Evolutionary conservation across 257 asterid genomes (phyloP).

Genomic region (Orobanche coerulescens): DNA sequence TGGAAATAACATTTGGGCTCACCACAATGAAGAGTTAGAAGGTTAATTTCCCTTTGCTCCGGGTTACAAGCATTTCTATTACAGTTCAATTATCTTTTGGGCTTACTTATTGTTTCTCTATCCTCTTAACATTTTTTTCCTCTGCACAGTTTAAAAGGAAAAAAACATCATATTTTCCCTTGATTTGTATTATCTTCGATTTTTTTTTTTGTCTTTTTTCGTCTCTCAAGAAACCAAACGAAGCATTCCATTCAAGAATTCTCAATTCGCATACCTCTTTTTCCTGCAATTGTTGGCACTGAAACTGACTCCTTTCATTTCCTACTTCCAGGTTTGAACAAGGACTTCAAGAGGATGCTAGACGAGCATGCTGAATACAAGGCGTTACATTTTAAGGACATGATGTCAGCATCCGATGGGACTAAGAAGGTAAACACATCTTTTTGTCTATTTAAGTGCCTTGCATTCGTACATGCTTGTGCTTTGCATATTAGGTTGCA

Average conservation of each 20-base stretch:
- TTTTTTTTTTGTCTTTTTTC: background rate
- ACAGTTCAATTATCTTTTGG: background rate
- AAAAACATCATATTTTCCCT: background rate
- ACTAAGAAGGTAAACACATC: constrained; percentile 74
- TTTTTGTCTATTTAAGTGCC: constrained; percentile 12
- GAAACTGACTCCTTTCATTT: constrained; percentile 11
- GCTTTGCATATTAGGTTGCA: constrained; percentile 8
- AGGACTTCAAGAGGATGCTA: constrained; percentile 76
- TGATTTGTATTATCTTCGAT: background rate
- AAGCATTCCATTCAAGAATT: background rate
- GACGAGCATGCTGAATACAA: constrained; percentile 58
- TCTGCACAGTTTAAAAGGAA: too few relatives aligned
- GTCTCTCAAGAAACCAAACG: constrained; percentile 6
- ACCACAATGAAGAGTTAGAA: constrained; percentile 54
- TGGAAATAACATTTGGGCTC: constrained; percentile 74
- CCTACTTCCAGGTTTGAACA: constrained; percentile 65
- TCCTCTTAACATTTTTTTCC: background rate
- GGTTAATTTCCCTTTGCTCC: constrained; percentile 31
- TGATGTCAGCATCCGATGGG: constrained; percentile 77
- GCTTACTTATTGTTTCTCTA: background rate
- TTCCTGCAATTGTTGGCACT: background rate
- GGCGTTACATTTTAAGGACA: constrained; percentile 57
- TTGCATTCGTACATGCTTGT: background rate
- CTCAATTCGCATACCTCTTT: background rate
- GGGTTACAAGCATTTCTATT: background rate